A percentile compares a stretch with the other conserved stretches of the same genome.
phyloP scores from a whole-genome alignment of 1,284 basidiomycete genomes.

The Somion occarium region DNA sequence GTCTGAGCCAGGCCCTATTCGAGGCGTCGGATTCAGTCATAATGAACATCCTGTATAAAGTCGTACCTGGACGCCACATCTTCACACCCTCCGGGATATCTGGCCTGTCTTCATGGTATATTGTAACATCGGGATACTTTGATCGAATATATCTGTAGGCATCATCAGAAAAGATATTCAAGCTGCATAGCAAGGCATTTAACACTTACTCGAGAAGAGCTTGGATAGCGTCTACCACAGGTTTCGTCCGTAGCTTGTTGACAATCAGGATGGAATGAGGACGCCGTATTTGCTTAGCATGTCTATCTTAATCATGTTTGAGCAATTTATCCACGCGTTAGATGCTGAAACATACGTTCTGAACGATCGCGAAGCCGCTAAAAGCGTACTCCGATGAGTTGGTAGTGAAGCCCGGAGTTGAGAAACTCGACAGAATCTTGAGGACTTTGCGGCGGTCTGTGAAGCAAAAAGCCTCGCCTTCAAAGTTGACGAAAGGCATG shows the following conservation, averaged over 20 bases:
- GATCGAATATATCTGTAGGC: slow-evolving; percentile 52
- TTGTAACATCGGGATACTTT: slow-evolving; percentile 65
- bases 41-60: slow-evolving; percentile 12
- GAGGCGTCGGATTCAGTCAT: neutral
- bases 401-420: too few relatives aligned
- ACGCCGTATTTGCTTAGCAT: neutral
- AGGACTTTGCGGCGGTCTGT: too few relatives aligned
- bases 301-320: too few relatives aligned
- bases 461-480: too few relatives aligned
- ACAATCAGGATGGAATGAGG: slow-evolving; percentile 58
- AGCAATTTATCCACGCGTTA: too few relatives aligned
- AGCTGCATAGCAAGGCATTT: too few relatives aligned
- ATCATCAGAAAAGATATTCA: neutral
- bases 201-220: slow-evolving; percentile 61
- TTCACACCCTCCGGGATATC: slow-evolving; percentile 64
- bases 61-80: slow-evolving; percentile 56
- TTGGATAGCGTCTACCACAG: slow-evolving; percentile 69
- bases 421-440: too few relatives aligned
- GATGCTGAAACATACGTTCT: too few relatives aligned
- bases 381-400: too few relatives aligned
- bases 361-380: too few relatives aligned
- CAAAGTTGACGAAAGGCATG: too few relatives aligned
- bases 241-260: slow-evolving; percentile 72
- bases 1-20: slow-evolving; percentile 42
- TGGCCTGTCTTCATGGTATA: slow-evolving; percentile 70